Base-by-base conservation (phyloP, 1,284 basidiomycete genomes). In the Ustilago nuda region DNA sequence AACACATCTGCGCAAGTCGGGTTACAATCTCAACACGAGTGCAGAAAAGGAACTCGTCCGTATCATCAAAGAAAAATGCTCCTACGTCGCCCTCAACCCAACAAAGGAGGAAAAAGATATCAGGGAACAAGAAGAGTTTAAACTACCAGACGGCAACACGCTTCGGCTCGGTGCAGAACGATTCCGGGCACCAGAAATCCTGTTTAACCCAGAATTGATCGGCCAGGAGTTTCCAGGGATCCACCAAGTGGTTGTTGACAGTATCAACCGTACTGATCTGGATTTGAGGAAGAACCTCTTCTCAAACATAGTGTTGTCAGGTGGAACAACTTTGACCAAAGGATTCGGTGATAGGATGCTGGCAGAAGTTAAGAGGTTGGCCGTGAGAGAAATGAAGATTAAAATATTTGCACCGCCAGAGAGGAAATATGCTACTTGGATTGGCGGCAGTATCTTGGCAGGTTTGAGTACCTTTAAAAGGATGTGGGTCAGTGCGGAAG, bases 331-430 rank as follows among this genome's bases (percentile, higher is more conserved):
- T 7, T 88, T 85, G 51, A 84, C 81, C 0, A 82, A 81, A 55
- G 83, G 76, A 1, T 99, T 98, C 86, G 97, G 97, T 61, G 97
- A 99, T 87, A 91, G 97, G 56, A 88, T 99, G 69, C 88, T 99
- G 66, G 93, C 93, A 82, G 97, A 99, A 87, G 92, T 97, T 59
- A 98, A 98, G 89, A 95, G 93, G 87, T 88, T 98, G 53, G 94
- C 95, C n/a, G 87, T 98, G 78, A 95, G 97, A 84, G 97, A 99
- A 80, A 91, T 96, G 84, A 98, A 98, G 89, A 95, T 99, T 87
- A 98, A 98, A 89, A 99, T 99, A 83, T 98, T 94, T 81, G 97
- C 97, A 13, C 97, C 97, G 35, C 97, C 97, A n/a, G 97, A 99
- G 87, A 92, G 97, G 74, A 99, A 99, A 88, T 99, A 99, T 87